Evolutionary conservation across 1,284 basidiomycete species (phyloP), one percentile per base, ranked within the genome.

Genomic region (Melampsora larici-populina): DNA sequence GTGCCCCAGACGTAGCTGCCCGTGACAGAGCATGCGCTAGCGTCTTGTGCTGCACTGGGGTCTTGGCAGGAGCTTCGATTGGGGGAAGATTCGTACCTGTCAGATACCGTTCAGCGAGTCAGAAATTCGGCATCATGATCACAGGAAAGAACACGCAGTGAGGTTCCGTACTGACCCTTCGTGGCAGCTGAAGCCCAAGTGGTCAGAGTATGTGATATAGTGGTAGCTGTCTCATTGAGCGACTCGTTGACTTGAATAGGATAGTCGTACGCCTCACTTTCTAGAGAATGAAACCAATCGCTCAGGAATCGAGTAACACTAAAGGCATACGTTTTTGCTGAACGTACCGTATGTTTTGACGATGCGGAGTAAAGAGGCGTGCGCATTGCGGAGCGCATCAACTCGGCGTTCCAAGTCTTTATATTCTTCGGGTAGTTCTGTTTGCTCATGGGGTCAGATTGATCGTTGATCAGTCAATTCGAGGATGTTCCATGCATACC

Each of bases 341-440:
- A 26, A 40, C 65, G n/a, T 24, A 78, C 79, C 75, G 78, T 43
- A 68, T 33, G 66, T 79, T 60, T 79, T 79, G n/a, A 79, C 78
- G 68, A 82, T 79, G 90, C 91, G 97, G 84, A 97, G 88, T 64
- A 99, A 81, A 31, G 88, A 85, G 78, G 90, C 84, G 84, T 98
- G 95, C 74, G 84, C 83, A 40, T 87, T 86, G 81, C 91, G 90
- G 72, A 99, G 89, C 48, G 93, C 93, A 85, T 99, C 97, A 55
- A 99, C 96, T 76, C 94, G 90, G 66, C 90, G 87, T 85, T 99
- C 96, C 81, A 99, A 89, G 82, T 95, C 92, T 84, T 91, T 94
- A 88, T 99, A 99, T 84, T 99, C 95, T 92, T 85, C 80, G 18
- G 84, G 80, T 33, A 84, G 80, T 73, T 81, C 84, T 78, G 29